Base-by-base conservation (phyloP, 352 stramenopile genomes). In the Phytophthora tentaculata region DNA sequence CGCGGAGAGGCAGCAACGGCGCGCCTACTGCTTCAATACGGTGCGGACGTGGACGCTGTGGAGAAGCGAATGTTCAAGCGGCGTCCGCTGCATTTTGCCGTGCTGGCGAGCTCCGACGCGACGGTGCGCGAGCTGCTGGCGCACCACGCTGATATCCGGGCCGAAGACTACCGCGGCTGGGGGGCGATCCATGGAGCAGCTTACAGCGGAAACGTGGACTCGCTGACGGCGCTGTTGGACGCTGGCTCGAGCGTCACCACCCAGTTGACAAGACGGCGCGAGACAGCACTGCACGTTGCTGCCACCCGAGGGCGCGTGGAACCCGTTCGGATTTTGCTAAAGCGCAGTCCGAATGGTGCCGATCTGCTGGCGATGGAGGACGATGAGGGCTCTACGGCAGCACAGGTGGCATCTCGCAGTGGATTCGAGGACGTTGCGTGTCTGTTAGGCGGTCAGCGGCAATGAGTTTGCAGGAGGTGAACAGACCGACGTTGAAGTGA, bases 11-110 rank as follows among this genome's bases (percentile, higher is more conserved):
- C 52, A 1, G 68, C 35, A 2, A 59, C 67, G 6, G 71, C 67
- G 6, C 28, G 52, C n/a, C 62, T 81, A 22, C 67, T 94, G 28
- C 57, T 94, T 3, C 62, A 61, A 19, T 20, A 64, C 39, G 76
- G 79, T 7, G 68, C 64, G 24, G 74, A 92, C 51, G 76, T 73
- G 3, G 76, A 91, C 44, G 77, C 61, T 13, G 64, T 91, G 32
- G 86, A 94, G 67, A 77, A 76, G 56, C 82, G 83, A 3, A 73
- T 90, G 50, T 94, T 94, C 65, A 84, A 81, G 49, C 83, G 86
- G 26, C 83, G 71, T 12, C 79, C 86, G 51, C 71, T 94, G 43
- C 80, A 92, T 32, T 90, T 94, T 48, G 82, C 83, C 1, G 74
- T 81, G 50, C 65, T 91, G 20, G 72, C 76, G 3, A 73, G 65